A percentile compares a stretch with the other conserved stretches of the same genome.
phyloP scores from a whole-genome alignment of 2,329 filamentous ascomycete genomes.

The Chalaropsis thielavioides region DNA sequence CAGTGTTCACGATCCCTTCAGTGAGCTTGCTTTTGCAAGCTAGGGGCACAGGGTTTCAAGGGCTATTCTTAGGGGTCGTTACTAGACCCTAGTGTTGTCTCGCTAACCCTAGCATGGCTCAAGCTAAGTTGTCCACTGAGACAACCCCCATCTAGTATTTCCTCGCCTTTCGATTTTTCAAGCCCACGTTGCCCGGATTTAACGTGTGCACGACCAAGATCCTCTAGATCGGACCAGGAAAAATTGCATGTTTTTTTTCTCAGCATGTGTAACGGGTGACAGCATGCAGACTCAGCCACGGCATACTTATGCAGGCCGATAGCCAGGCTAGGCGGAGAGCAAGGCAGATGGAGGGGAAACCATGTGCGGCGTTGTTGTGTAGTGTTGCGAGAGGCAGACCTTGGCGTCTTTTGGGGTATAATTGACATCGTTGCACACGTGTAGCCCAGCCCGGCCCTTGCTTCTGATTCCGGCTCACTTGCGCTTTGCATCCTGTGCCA shows the following conservation, averaged over 20 bases:
- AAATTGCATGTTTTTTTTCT: neutral
- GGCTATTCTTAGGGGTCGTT: neutral
- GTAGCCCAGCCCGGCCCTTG: too few species aligned
- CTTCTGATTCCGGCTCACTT: too few species aligned
- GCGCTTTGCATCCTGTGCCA: too few species aligned
- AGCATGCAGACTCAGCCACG: neutral
- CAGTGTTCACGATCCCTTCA: constrained; percentile 1
- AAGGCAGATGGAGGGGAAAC: neutral
- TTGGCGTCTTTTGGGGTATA: neutral
- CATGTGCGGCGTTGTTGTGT: too few species aligned
- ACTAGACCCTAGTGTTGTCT: neutral
- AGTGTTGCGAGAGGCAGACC: neutral
- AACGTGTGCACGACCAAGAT: neutral
- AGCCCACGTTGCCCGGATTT: neutral
- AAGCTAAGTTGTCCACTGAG: neutral
- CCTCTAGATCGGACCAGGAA: neutral
- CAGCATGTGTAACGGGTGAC: neutral
- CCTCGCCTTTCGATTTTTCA: neutral
- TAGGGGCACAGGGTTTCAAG: constrained; percentile 2
- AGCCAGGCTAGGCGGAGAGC: neutral
- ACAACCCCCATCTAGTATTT: neutral
- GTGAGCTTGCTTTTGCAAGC: neutral
- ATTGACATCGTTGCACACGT: neutral
- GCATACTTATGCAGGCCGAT: neutral
- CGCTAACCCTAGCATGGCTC: neutral